Percentiles rank a stretch among this genome's conserved stretches.
These are phyloP conservation scores for Malbranchea zuffiana DNA, from an alignment of 2,329 filamentous ascomycete species.

Conservation along the genomic window DNA sequence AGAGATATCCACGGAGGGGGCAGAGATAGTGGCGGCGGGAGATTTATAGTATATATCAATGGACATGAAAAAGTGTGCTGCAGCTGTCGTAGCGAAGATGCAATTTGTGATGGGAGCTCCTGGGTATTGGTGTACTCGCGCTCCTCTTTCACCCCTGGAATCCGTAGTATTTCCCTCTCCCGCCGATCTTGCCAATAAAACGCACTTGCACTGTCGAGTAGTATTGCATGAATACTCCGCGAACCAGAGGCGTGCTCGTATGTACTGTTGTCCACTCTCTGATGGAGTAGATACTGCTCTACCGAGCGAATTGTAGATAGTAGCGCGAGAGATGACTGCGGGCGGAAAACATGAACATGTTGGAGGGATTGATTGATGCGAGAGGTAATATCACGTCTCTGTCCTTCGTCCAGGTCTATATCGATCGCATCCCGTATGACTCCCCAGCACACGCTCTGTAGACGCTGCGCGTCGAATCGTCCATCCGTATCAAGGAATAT, in stretches of 20 bases:
- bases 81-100: slow-evolving; percentile 23
- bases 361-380: slow-evolving; percentile 32
- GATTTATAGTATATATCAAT: slow-evolving; percentile 28
- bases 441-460: slow-evolving; percentile 26
- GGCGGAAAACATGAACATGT: slow-evolving; percentile 50
- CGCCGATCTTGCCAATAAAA: slow-evolving; percentile 46
- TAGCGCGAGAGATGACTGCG: slow-evolving; percentile 41
- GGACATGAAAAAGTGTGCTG: slow-evolving; percentile 31
- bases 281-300: slow-evolving; percentile 43
- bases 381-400: slow-evolving; percentile 2
- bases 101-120: slow-evolving; percentile 11
- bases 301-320: slow-evolving; percentile 40
- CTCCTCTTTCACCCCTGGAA: slow-evolving; percentile 12
- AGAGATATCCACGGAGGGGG: slow-evolving; percentile 32
- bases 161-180: slow-evolving; percentile 29
- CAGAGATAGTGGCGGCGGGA: slow-evolving; percentile 19
- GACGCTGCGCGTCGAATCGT: slow-evolving; percentile 42
- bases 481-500: slow-evolving; percentile 47
- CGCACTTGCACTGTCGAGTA: slow-evolving; percentile 45
- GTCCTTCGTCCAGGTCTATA: slow-evolving; percentile 13
- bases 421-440: slow-evolving; percentile 1
- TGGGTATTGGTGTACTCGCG: slow-evolving; percentile 2
- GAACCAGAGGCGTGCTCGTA: slow-evolving; percentile 37
- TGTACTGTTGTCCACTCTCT: no score
- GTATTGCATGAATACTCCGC: slow-evolving; percentile 39